Percentiles rank a stretch among this genome's conserved stretches.
Evolutionary conservation across 495 filamentous ascomycete species (phyloP).

Genomic region (Symbiotaphrina buchneri): DNA sequence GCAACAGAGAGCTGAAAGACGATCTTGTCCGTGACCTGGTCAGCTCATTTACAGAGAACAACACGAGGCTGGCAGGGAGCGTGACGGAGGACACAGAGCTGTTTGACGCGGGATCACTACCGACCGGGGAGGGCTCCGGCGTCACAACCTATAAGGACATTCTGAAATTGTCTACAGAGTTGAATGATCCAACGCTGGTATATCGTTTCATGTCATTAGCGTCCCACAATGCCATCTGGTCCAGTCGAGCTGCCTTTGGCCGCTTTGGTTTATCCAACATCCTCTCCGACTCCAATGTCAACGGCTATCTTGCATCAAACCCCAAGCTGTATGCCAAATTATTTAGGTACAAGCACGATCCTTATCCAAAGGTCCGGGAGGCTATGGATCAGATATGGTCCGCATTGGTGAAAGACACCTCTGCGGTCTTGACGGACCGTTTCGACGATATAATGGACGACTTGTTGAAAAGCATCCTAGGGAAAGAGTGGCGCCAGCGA

Average conservation of each 20-base stretch:
- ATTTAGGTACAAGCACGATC: constrained; percentile 85
- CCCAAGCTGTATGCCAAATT: constrained; percentile 89
- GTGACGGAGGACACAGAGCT: constrained; percentile 77
- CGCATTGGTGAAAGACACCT: constrained; percentile 66
- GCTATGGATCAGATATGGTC: constrained; percentile 98
- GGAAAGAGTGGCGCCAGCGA: constrained; percentile 78
- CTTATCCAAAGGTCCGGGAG: constrained; percentile 71
- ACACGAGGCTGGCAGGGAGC: constrained; percentile 43
- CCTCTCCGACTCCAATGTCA: constrained; percentile 62
- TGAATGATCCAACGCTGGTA: constrained; percentile 80
- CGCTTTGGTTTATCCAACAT: constrained; percentile 82
- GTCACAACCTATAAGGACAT: constrained; percentile 66
- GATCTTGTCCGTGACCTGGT: constrained; percentile 74
- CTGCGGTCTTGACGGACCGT: constrained; percentile 42
- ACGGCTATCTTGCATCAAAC: constrained; percentile 47
- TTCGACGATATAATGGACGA: constrained; percentile 77
- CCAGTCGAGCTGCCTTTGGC: constrained; percentile 81
- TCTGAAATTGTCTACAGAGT: constrained; percentile 76
- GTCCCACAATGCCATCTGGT: constrained; percentile 87
- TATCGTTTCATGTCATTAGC: constrained; percentile 96
- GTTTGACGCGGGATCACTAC: constrained; percentile 81
- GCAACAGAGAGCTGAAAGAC: constrained; percentile 54
- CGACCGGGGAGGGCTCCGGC: constrained; percentile 72
- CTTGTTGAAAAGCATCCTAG: constrained; percentile 62
- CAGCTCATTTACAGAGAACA: constrained; percentile 60